phyloP scores from a whole-genome alignment of 306 rosid genomes.

The Mucuna pruriens region DNA sequence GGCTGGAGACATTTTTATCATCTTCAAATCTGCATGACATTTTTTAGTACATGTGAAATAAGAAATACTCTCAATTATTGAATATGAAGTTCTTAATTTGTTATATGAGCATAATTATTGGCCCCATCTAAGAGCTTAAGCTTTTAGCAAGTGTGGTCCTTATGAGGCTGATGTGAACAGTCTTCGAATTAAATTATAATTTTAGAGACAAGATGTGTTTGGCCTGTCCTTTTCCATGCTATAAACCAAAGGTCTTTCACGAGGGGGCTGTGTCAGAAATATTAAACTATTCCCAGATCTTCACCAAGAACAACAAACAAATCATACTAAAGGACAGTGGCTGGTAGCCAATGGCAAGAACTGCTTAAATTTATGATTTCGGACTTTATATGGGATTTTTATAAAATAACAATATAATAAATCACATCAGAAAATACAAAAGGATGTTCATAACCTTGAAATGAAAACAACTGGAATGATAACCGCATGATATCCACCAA shows the following conservation, averaged over 20 bases:
- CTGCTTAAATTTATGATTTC: constrained; percentile 8
- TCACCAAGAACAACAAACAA: background rate
- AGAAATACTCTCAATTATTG: constrained; percentile 21
- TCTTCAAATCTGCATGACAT: constrained; percentile 73
- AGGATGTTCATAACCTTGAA: constrained; percentile 68
- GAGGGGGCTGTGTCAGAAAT: background rate
- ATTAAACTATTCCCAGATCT: background rate
- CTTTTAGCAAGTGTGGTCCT: constrained; percentile 21
- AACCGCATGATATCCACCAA: constrained; percentile 75
- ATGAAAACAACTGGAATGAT: constrained; percentile 80
- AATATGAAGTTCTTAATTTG: constrained; percentile 13
- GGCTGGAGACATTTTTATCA: constrained; percentile 74
- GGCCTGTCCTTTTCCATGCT: constrained; percentile 3
- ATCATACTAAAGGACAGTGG: constrained; percentile 20
- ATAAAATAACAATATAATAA: constrained; percentile 30
- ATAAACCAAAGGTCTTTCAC: background rate
- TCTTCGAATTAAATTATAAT: constrained; percentile 6
- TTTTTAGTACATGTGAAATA: background rate
- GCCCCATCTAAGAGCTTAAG: constrained; percentile 11
- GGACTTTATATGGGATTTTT: background rate
- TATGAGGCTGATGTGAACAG: background rate
- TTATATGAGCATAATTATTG: background rate
- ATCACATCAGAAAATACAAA: constrained; percentile 24
- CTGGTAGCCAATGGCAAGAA: constrained; percentile 23
- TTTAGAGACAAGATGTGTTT: constrained; percentile 4